These are phyloP conservation scores for Rhododendron williamsianum DNA, from an alignment of 148 eudicot genomes.

Conservation along the genomic window DNA sequence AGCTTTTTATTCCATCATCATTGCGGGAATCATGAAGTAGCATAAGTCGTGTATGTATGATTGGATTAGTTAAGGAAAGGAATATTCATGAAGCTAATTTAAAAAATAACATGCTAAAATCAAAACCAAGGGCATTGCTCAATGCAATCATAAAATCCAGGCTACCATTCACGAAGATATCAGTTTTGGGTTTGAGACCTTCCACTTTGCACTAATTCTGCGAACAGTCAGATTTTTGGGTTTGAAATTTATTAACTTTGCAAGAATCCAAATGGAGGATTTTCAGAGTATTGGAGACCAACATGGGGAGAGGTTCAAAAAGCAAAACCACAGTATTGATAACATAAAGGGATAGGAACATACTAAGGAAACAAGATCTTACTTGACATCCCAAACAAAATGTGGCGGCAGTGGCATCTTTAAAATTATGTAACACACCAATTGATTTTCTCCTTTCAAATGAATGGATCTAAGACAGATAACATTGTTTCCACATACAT, in stretches of 20 bases:
- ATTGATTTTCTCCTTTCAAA: not conserved
- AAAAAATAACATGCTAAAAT: not conserved
- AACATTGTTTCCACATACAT: not conserved
- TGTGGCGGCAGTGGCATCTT: not conserved
- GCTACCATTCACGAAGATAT: not conserved
- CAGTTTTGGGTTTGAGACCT: not conserved
- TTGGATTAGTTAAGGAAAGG: slow-evolving; percentile 38
- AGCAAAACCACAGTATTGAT: not conserved
- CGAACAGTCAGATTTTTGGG: not conserved
- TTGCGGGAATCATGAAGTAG: slow-evolving; percentile 93
- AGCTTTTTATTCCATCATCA: slow-evolving; percentile 95
- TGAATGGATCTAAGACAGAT: not conserved
- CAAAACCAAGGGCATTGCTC: not conserved
- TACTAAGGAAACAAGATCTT: not conserved
- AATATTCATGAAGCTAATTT: not conserved
- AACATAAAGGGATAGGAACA: not conserved
- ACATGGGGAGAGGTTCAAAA: not conserved
- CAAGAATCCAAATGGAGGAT: not conserved
- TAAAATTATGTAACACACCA: not conserved
- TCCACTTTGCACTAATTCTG: not conserved
- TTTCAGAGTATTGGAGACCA: not conserved
- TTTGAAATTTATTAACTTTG: not conserved
- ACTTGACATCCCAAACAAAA: not conserved
- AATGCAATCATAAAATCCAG: not conserved
- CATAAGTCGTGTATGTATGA: slow-evolving; percentile 83